Conservation (phyloP, 2,329 filamentous ascomycete genomes). For the Xylariaceae sp. region DNA sequence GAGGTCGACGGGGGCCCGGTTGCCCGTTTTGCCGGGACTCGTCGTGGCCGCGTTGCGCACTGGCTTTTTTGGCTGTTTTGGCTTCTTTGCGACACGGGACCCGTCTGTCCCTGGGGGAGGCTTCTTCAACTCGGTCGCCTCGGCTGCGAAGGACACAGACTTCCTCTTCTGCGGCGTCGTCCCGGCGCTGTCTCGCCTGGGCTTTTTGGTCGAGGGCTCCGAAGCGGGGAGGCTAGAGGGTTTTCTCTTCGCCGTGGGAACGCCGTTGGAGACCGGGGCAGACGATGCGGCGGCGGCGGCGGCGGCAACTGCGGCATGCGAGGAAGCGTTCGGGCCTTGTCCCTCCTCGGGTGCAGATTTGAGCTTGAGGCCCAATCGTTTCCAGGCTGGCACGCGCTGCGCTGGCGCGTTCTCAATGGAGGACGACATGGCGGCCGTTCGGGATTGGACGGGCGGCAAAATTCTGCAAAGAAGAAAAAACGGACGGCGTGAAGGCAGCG, state of each 20-base stretch:
- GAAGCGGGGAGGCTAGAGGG: constrained; percentile 22
- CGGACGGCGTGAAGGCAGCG: no score
- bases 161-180: constrained; percentile 39
- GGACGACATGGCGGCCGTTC: no score
- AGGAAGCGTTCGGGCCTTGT: constrained; percentile 21
- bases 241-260: constrained; percentile 23
- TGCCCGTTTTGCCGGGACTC: constrained; percentile 19
- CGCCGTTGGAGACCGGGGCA: constrained; percentile 5
- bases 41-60: constrained; percentile 27
- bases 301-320: constrained; percentile 18
- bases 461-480: no score
- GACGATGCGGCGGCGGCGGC: constrained; percentile 15
- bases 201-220: constrained; percentile 24
- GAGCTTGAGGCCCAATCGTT: constrained; percentile 56
- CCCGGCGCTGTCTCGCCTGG: constrained; percentile 19
- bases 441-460: no score
- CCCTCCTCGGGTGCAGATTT: constrained; percentile 34
- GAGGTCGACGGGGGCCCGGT: constrained; percentile 37
- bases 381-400: constrained; percentile 50
- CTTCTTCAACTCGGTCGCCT: constrained; percentile 13
- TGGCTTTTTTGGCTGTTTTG: constrained; percentile 28
- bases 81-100: constrained; percentile 18
- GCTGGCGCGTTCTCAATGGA: constrained; percentile 30
- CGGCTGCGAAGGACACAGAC: constrained; percentile 34
- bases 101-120: constrained; percentile 14